A percentile compares a stretch with the other conserved stretches of the same genome.
These are phyloP conservation scores for Geranomyces variabilis DNA, from an alignment of 192 early-diverging fungal species.

Conservation along the genomic window DNA sequence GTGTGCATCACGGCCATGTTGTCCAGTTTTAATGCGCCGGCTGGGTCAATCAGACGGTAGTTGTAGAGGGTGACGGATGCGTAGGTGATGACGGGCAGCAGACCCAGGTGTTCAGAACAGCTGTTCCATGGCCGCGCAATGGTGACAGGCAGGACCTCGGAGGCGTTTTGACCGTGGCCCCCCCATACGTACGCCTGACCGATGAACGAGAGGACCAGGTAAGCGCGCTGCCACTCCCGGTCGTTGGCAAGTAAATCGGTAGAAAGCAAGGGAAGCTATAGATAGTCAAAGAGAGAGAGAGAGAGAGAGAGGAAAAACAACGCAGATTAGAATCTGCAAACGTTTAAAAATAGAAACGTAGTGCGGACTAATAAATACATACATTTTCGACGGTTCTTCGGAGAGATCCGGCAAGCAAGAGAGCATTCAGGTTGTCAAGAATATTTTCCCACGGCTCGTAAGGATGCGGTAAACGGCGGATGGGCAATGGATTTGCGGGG, in stretches of 20 bases:
- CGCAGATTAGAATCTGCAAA: too few species aligned
- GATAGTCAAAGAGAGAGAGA: neutral
- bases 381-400: slow-evolving; percentile 37
- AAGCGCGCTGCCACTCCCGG: slow-evolving; percentile 85
- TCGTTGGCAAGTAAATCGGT: slow-evolving; percentile 58
- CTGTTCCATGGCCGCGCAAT: slow-evolving; percentile 86
- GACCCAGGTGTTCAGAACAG: slow-evolving; percentile 70
- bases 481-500: slow-evolving; percentile 70
- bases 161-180: slow-evolving; percentile 82
- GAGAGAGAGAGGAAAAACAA: too few species aligned
- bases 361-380: neutral
- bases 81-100: slow-evolving; percentile 88
- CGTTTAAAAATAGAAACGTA: neutral
- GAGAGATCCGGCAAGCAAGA: slow-evolving; percentile 56
- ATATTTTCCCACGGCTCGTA: slow-evolving; percentile 87
- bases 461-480: slow-evolving; percentile 73
- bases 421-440: slow-evolving; percentile 75
- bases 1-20: slow-evolving; percentile 85
- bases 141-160: slow-evolving; percentile 68
- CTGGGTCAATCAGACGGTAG: slow-evolving; percentile 82
- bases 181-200: slow-evolving; percentile 93
- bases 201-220: slow-evolving; percentile 82
- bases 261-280: slow-evolving; percentile 76
- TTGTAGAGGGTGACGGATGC: slow-evolving; percentile 90
- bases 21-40: slow-evolving; percentile 73